Percentiles rank a stretch among this genome's conserved stretches.
Conservation (phyloP, 257 asterid species). For the Vinca minor region DNA sequence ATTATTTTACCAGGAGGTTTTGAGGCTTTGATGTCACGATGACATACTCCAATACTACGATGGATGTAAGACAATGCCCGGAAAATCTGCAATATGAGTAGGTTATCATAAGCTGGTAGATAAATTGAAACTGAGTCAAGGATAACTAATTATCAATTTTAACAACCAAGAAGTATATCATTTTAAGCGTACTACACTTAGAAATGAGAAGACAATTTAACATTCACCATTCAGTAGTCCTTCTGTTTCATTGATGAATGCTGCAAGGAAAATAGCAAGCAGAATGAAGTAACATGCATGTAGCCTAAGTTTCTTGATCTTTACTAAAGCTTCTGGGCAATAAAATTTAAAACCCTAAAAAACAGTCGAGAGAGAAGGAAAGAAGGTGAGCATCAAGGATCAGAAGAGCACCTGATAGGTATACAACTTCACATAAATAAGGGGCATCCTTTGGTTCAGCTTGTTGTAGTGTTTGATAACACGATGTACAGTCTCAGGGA, state of each 20-base stretch:
- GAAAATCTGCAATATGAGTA: slow-evolving; percentile 58
- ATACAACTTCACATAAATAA: slow-evolving; percentile 69
- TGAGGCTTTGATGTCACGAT: slow-evolving; percentile 99
- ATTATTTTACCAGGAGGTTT: slow-evolving; percentile 64
- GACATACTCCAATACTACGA: slow-evolving; percentile 81
- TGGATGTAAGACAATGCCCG: slow-evolving; percentile 91
- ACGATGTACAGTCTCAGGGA: slow-evolving; percentile 72
- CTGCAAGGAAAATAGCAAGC: not conserved
- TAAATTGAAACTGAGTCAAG: not conserved
- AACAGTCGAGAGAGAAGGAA: not conserved
- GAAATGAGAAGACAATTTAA: no score
- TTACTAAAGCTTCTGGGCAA: no score
- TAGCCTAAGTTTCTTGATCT: no score
- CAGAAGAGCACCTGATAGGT: slow-evolving; percentile 57
- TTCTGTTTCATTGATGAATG: not conserved
- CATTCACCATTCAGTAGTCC: not conserved
- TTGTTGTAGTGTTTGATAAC: slow-evolving; percentile 65
- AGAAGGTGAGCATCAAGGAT: slow-evolving; percentile 1
- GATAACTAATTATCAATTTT: not conserved
- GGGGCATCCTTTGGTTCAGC: slow-evolving; percentile 72
- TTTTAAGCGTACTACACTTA: not conserved
- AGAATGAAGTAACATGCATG: not conserved
- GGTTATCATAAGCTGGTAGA: slow-evolving; percentile 2
- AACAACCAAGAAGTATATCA: not conserved
- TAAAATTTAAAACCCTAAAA: not conserved